Evolutionary conservation across 2,329 filamentous ascomycete species (phyloP).

Genomic region (Diaporthe sp.): DNA sequence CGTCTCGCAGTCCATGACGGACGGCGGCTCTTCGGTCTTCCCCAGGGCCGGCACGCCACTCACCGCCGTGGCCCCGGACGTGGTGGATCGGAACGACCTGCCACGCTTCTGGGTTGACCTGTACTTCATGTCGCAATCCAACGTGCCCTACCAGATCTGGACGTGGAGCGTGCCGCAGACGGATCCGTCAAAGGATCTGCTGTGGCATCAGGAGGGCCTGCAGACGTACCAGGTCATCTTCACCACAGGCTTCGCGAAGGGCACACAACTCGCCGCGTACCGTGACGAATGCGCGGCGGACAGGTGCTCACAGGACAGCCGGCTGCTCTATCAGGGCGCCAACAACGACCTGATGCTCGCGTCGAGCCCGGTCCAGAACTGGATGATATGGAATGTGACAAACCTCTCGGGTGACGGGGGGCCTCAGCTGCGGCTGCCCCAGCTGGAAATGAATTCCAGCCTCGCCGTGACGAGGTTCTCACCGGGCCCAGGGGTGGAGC

Average conservation of each 20-base stretch:
- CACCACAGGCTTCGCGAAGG: slow-evolving; percentile 9
- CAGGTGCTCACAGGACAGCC: slow-evolving; percentile 14
- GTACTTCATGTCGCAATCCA: slow-evolving; percentile 26
- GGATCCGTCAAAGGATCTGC: slow-evolving; percentile 25
- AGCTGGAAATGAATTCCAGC: slow-evolving; percentile 29
- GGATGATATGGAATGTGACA: slow-evolving; percentile 22
- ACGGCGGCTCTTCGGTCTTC: slow-evolving; percentile 27
- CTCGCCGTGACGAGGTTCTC: slow-evolving; percentile 25
- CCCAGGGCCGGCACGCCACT: slow-evolving; percentile 20
- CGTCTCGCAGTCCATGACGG: slow-evolving; percentile 32
- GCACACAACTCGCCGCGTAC: slow-evolving; percentile 28
- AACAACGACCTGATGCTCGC: slow-evolving; percentile 28
- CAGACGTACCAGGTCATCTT: slow-evolving; percentile 25
- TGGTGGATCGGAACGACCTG: not conserved
- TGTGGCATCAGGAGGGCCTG: slow-evolving; percentile 27
- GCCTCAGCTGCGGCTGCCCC: slow-evolving; percentile 1
- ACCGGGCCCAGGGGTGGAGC: not conserved
- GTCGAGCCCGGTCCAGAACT: slow-evolving; percentile 4
- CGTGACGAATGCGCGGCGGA: slow-evolving; percentile 28
- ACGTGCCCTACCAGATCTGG: slow-evolving; percentile 28
- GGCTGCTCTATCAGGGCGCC: slow-evolving; percentile 26
- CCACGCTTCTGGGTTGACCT: slow-evolving; percentile 27
- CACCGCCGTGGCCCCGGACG: slow-evolving; percentile 19
- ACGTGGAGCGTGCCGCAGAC: slow-evolving; percentile 29
- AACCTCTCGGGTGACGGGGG: slow-evolving; percentile 8